A percentile compares a stretch with the other conserved stretches of the same genome.
Evolutionary conservation across 2,329 filamentous ascomycete species (phyloP).

Genomic region (Colletotrichum graminicola): DNA sequence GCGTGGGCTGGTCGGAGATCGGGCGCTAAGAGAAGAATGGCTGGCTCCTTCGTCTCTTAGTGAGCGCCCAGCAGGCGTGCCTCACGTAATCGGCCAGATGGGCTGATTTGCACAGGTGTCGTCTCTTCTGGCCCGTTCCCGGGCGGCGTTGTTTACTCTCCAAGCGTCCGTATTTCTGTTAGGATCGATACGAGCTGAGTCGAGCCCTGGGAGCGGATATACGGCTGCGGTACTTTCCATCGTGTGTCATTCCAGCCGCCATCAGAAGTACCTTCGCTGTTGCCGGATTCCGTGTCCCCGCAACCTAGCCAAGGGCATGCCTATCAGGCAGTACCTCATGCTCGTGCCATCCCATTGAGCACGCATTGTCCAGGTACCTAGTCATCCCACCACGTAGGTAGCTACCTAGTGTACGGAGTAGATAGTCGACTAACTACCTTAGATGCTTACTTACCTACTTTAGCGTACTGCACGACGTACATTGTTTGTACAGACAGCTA

Average conservation of each 20-base stretch:
- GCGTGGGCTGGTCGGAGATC: background rate
- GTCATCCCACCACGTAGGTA: background rate
- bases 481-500: too few species aligned
- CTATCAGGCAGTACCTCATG: conserved; percentile 24
- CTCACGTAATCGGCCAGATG: background rate
- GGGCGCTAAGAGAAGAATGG: background rate
- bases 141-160: background rate
- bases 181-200: conserved; percentile 39
- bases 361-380: background rate
- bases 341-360: conserved; percentile 20
- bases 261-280: conserved; percentile 19
- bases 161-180: conserved; percentile 34
- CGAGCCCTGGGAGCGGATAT: background rate
- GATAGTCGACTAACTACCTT: too few species aligned
- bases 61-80: conserved; percentile 6
- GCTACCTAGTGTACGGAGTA: too few species aligned
- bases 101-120: conserved; percentile 8
- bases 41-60: background rate
- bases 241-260: fast-evolving
- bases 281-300: conserved; percentile 11
- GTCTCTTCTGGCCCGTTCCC: conserved; percentile 24
- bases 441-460: too few species aligned
- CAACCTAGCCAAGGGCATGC: conserved; percentile 23
- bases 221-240: background rate
- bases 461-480: too few species aligned